A percentile compares a stretch with the other conserved stretches of the same genome.
Conservation (phyloP, 495 filamentous ascomycete species). For the Neurospora cerealis region DNA sequence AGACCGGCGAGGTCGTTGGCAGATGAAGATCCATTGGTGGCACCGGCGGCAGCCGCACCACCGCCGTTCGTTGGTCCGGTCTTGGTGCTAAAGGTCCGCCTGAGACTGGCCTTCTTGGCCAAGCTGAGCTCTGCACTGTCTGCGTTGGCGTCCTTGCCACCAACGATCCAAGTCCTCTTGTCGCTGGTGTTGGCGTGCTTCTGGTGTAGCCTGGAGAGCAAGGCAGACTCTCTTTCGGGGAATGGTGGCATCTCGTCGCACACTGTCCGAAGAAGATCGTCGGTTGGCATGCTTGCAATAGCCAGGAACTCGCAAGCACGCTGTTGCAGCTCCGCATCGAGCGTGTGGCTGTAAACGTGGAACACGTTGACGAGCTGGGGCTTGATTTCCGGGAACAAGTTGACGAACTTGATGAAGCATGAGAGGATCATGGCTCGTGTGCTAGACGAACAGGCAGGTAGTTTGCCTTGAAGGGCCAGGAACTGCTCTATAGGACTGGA, state of each 20-base stretch:
- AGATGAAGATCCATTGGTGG: constrained; percentile 41
- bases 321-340: constrained; percentile 94
- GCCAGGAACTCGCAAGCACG: constrained; percentile 92
- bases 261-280: constrained; percentile 89
- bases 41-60: constrained; percentile 48
- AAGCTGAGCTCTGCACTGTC: constrained; percentile 72
- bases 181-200: constrained; percentile 86
- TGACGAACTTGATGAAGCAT: constrained; percentile 94
- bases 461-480: constrained; percentile 81
- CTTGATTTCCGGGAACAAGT: constrained; percentile 98
- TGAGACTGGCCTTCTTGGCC: constrained; percentile 71
- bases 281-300: constrained; percentile 73
- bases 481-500: constrained; percentile 98
- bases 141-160: constrained; percentile 83
- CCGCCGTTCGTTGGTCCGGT: constrained; percentile 42
- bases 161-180: constrained; percentile 92
- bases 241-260: constrained; percentile 99
- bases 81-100: constrained; percentile 66
- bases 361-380: constrained; percentile 88
- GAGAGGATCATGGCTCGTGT: constrained; percentile 92
- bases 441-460: constrained; percentile 77
- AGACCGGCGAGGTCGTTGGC: constrained; percentile 66
- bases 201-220: constrained; percentile 86
- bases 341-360: constrained; percentile 81
- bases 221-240: constrained; percentile 83